Conservation (phyloP, 768 basidiomycete genomes). For the Pleurotus tuoliensis region DNA sequence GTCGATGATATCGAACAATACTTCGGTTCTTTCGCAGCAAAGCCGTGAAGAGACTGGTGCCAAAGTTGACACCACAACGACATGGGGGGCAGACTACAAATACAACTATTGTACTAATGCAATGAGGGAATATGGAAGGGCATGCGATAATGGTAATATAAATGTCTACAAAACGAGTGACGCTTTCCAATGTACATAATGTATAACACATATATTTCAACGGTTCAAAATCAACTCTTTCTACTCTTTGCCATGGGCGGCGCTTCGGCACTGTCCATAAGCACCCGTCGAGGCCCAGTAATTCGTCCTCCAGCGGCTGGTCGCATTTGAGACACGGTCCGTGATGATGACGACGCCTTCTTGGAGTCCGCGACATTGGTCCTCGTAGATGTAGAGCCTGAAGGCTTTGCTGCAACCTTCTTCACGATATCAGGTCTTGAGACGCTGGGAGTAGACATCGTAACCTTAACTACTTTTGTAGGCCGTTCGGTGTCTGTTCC, state of each 20-base stretch:
- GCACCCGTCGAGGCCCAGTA: conserved; percentile 61
- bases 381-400: conserved; percentile 11
- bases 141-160: not conserved
- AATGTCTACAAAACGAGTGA: not conserved
- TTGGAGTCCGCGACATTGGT: not conserved
- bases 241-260: conserved; percentile 44
- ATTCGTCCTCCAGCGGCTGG: conserved; percentile 22
- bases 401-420: conserved; percentile 1
- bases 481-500: conserved; percentile 9
- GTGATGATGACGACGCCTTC: not conserved
- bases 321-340: conserved; percentile 23
- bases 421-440: not conserved
- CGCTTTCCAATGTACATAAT: not conserved
- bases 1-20: conserved; percentile 38
- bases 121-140: not conserved
- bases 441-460: conserved; percentile 13
- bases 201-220: no score
- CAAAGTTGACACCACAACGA: not conserved
- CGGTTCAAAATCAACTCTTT: conserved; percentile 34
- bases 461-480: conserved; percentile 17
- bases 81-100: not conserved
- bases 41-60: not conserved
- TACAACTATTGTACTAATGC: not conserved
- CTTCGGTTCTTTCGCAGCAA: conserved; percentile 23
- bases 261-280: conserved; percentile 63